Evolutionary conservation across 495 filamentous ascomycete species (phyloP).

Genomic region (Hypoxylon trugodes): DNA sequence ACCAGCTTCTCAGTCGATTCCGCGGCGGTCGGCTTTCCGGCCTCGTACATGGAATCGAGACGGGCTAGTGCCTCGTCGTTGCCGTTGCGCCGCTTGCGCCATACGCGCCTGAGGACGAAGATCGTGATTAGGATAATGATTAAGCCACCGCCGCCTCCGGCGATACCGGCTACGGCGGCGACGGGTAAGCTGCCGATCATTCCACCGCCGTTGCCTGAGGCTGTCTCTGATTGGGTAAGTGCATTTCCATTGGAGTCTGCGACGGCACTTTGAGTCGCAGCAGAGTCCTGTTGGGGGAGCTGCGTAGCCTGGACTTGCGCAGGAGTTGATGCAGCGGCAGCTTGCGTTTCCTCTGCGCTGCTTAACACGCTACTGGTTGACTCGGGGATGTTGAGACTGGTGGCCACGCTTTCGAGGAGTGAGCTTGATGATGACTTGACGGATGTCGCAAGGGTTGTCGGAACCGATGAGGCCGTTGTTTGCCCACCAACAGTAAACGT

Average conservation of each 20-base stretch:
- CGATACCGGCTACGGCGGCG: constrained; percentile 43
- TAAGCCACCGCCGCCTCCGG: constrained; percentile 37
- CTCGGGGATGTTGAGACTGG: constrained; percentile 36
- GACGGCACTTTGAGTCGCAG: constrained; percentile 8
- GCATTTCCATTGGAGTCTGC: constrained; percentile 20
- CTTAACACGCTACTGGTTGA: constrained; percentile 15
- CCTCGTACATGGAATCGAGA: constrained; percentile 39
- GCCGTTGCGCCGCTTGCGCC: constrained; percentile 40
- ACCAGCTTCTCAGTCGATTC: constrained; percentile 38
- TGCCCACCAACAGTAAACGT: constrained; percentile 11
- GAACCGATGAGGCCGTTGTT: constrained; percentile 10
- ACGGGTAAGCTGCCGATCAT: constrained; percentile 33
- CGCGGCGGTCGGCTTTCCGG: constrained; percentile 30
- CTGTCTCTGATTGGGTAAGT: constrained; percentile 26
- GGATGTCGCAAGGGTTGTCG: constrained; percentile 40
- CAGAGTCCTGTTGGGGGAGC: constrained; percentile 15
- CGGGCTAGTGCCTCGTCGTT: constrained; percentile 34
- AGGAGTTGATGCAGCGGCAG: constrained; percentile 4
- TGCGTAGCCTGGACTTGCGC: constrained; percentile 7
- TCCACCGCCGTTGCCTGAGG: constrained; percentile 10
- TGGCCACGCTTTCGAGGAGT: constrained; percentile 32
- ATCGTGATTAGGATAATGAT: constrained; percentile 23
- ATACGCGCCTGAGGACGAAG: constrained; percentile 38
- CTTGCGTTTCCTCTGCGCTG: no score
- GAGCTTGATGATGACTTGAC: constrained; percentile 32